Evolutionary conservation across 345 rosid species (phyloP).

Genomic region (Eucalyptus tenuipes): DNA sequence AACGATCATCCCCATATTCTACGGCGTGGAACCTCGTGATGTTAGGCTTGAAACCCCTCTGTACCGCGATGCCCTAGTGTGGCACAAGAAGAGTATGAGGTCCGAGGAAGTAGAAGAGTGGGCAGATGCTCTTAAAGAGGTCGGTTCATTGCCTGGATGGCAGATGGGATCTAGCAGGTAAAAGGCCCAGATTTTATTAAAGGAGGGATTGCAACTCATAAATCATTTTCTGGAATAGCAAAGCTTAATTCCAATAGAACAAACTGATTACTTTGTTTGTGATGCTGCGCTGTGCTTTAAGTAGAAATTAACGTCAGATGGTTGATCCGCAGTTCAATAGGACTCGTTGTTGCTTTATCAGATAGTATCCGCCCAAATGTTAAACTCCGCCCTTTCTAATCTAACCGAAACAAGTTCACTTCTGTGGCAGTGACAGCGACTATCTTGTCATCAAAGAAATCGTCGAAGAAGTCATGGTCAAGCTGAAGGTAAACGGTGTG

Average conservation of each 20-base stretch:
- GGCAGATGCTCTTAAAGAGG: rapidly evolving
- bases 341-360: background rate
- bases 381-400: background rate
- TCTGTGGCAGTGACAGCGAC: background rate
- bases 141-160: rapidly evolving
- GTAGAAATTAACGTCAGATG: rapidly evolving
- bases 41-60: background rate
- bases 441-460: rapidly evolving
- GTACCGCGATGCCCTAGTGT: background rate
- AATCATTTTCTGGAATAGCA: background rate
- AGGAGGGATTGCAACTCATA: background rate
- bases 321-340: background rate
- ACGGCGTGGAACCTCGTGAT: background rate
- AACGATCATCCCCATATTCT: background rate
- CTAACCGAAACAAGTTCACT: background rate
- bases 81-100: rapidly evolving
- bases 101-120: rapidly evolving
- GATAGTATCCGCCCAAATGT: background rate
- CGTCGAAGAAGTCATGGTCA: rapidly evolving
- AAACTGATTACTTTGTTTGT: too few relatives aligned
- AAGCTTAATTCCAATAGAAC: background rate
- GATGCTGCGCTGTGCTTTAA: rapidly evolving
- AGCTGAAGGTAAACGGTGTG: background rate
- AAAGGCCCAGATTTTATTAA: background rate
- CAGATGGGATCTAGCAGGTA: rapidly evolving